These are phyloP conservation scores for Candida caryicola DNA, from an alignment of 805 yeast species.

Conservation along the genomic window DNA sequence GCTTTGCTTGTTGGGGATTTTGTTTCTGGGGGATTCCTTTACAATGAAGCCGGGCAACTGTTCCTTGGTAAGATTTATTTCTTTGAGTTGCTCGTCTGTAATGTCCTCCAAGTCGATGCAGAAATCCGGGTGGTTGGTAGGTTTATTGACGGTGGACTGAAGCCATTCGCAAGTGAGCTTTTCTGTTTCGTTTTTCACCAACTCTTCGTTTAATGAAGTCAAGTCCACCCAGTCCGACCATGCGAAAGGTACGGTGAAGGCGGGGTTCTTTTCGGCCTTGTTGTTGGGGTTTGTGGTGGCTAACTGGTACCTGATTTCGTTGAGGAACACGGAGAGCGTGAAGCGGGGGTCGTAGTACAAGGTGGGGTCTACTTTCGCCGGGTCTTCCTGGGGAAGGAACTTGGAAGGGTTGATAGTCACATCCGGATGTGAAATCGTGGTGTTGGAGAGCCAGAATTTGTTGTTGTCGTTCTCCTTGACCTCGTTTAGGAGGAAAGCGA, in stretches of 20 bases:
- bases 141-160: constrained; percentile 15
- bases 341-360: constrained; percentile 19
- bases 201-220: constrained; percentile 10
- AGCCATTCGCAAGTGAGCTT: constrained; percentile 18
- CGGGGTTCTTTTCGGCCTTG: constrained; percentile 7
- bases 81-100: constrained; percentile 13
- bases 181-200: constrained; percentile 3
- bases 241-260: constrained; percentile 20
- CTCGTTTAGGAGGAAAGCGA: constrained; percentile 3
- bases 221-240: constrained; percentile 28
- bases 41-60: constrained; percentile 19
- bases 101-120: constrained; percentile 13
- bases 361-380: background rate
- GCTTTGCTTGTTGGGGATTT: constrained; percentile 14
- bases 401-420: constrained; percentile 1
- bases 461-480: constrained; percentile 9
- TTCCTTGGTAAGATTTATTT: constrained; percentile 8
- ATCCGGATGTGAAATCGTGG: constrained; percentile 8
- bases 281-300: constrained; percentile 5
- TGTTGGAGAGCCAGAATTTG: constrained; percentile 15
- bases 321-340: constrained; percentile 18
- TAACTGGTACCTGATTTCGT: constrained; percentile 5
- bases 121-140: constrained; percentile 13
- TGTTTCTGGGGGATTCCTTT: constrained; percentile 18
- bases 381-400: background rate